phyloP scores from a whole-genome alignment of 2,329 filamentous ascomycete genomes.

The Pseudohalonectria lignicola region DNA sequence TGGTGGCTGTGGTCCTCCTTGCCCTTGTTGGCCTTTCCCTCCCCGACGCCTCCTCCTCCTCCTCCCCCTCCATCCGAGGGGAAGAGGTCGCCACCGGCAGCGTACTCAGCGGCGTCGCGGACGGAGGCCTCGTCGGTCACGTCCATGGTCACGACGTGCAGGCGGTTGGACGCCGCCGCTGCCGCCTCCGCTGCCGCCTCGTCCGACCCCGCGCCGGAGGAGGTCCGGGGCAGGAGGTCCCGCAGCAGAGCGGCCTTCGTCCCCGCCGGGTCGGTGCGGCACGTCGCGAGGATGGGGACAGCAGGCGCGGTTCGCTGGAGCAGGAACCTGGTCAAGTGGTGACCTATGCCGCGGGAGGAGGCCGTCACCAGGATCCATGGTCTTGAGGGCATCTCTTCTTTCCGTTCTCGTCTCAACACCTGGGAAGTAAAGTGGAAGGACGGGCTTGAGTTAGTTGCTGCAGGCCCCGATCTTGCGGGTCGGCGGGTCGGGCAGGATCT shows the following conservation, averaged over 20 bases:
- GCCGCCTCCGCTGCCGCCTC: constrained; percentile 2
- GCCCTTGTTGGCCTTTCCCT: too few relatives aligned
- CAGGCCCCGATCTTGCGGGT: too few relatives aligned
- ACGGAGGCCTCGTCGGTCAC: constrained; percentile 53
- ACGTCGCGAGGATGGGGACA: constrained; percentile 35
- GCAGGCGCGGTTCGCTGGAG: constrained; percentile 31
- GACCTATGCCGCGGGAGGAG: constrained; percentile 35
- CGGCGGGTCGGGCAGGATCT: too few relatives aligned
- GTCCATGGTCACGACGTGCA: constrained; percentile 29
- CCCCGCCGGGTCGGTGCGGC: constrained; percentile 23
- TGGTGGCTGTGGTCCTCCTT: constrained; percentile 32
- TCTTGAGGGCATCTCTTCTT: too few relatives aligned
- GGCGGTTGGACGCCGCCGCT: constrained; percentile 17
- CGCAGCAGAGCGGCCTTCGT: constrained; percentile 21
- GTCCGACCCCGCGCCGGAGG: constrained; percentile 9
- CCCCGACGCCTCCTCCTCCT: too few relatives aligned
- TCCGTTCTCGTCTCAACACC: too few relatives aligned
- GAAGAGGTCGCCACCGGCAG: constrained; percentile 35
- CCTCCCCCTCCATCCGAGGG: constrained; percentile 21
- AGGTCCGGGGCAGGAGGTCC: constrained; percentile 9
- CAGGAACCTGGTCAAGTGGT: constrained; percentile 35
- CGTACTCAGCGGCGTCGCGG: constrained; percentile 37
- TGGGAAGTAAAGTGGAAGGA: too few relatives aligned
- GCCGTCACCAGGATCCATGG: constrained; percentile 40
- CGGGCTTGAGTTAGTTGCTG: too few relatives aligned